These are phyloP conservation scores for Ottelia alismoides DNA, from an alignment of 106 monocot genomes.

Conservation along the genomic window DNA sequence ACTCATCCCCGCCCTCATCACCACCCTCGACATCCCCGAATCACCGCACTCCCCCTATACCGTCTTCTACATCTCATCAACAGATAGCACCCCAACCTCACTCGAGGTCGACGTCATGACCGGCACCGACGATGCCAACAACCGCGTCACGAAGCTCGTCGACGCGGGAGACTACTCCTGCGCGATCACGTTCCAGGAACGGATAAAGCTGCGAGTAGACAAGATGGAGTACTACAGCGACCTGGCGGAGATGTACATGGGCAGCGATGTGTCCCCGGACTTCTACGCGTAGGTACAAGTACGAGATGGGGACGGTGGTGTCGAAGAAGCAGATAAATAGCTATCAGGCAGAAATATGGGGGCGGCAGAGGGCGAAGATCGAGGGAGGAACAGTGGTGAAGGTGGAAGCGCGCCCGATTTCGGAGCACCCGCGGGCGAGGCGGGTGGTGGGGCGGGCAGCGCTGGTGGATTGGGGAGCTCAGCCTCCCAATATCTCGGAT, in stretches of 20 bases:
- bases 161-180: conserved; percentile 47
- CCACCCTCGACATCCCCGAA: conserved; percentile 25
- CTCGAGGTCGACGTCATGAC: conserved; percentile 56
- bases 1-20: conserved; percentile 52
- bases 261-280: conserved; percentile 74
- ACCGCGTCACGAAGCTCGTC: conserved; percentile 60
- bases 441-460: conserved; percentile 63
- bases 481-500: too few species aligned
- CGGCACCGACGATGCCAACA: conserved; percentile 85
- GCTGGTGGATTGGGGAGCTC: too few species aligned
- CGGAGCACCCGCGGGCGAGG: conserved; percentile 76
- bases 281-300: conserved; percentile 94
- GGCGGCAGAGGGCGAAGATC: conserved; percentile 41
- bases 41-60: conserved; percentile 32
- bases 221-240: conserved; percentile 59
- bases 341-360: conserved; percentile 33
- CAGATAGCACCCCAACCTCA: neutral
- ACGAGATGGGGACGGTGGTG: conserved; percentile 60
- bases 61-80: conserved; percentile 37
- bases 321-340: conserved; percentile 41
- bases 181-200: conserved; percentile 89
- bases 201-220: conserved; percentile 52
- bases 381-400: conserved; percentile 50
- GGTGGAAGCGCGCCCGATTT: conserved; percentile 89
- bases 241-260: conserved; percentile 89